phyloP scores from a whole-genome alignment of 2,329 filamentous ascomycete species.

The Ceratocystis albifundus region DNA sequence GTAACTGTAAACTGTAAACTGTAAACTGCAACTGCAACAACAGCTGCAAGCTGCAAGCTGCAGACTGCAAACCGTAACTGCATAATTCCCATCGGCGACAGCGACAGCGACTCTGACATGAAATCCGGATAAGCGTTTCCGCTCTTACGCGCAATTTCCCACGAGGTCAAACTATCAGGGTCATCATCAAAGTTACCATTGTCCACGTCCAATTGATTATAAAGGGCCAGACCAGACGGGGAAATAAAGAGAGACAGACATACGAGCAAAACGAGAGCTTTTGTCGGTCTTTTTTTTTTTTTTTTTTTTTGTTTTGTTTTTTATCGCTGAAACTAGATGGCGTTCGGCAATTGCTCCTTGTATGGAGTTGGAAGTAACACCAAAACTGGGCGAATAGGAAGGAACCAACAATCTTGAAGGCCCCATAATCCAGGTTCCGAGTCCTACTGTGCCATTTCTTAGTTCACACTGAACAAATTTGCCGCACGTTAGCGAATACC shows the following conservation, averaged over 20 bases:
- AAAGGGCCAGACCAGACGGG: background rate
- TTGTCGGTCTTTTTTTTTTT: conserved; percentile 9
- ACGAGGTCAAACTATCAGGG: background rate
- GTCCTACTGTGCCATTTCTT: background rate
- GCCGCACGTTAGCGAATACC: background rate
- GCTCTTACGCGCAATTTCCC: background rate
- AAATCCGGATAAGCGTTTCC: background rate
- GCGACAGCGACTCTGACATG: background rate
- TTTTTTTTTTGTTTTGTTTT: too few species aligned
- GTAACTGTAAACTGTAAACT: background rate
- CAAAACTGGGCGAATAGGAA: conserved; percentile 5
- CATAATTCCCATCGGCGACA: conserved; percentile 11
- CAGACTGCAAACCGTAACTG: background rate
- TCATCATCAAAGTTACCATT: background rate
- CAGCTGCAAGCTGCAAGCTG: background rate
- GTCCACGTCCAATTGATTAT: background rate
- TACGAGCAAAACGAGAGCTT: background rate
- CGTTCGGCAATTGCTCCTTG: conserved; percentile 11
- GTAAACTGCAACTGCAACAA: too few species aligned
- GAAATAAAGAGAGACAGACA: background rate
- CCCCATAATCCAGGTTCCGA: background rate
- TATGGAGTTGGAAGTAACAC: conserved; percentile 3
- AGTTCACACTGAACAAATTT: too few species aligned
- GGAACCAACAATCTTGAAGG: background rate
- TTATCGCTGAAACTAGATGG: conserved; percentile 6